phyloP scores from a whole-genome alignment of 345 rosid genomes.

The Physaria fendleri region DNA sequence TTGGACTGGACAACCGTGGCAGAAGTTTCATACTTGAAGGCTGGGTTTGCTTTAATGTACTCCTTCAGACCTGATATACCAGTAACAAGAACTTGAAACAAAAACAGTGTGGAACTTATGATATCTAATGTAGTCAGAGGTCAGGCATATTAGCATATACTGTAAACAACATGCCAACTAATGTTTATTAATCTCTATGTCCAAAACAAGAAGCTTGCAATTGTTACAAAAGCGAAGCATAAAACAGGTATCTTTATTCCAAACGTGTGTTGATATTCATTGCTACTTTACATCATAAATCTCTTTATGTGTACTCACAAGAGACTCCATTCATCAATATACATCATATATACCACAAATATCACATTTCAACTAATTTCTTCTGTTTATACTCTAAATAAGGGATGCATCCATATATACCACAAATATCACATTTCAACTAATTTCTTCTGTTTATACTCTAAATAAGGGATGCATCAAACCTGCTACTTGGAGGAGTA shows the following conservation, averaged over 20 bases:
- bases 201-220: not conserved
- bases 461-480: slow-evolving; percentile 10
- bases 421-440: not conserved
- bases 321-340: not conserved
- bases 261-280: not conserved
- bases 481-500: slow-evolving; percentile 89
- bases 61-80: slow-evolving; percentile 76
- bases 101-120: slow-evolving; percentile 1
- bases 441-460: slow-evolving; percentile 2
- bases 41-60: slow-evolving; percentile 89
- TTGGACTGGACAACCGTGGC: slow-evolving; percentile 51
- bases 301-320: not conserved
- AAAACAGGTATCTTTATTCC: not conserved
- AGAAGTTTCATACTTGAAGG: slow-evolving; percentile 48
- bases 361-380: slow-evolving; percentile 2
- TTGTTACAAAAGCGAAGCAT: not conserved
- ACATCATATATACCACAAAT: not conserved
- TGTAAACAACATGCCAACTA: not conserved
- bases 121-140: slow-evolving; percentile 1
- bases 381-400: not conserved
- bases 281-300: not conserved
- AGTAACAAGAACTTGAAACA: slow-evolving; percentile 13
- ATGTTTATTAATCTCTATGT: not conserved
- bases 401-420: not conserved
- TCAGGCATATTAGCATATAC: not conserved